These are phyloP conservation scores for Pugionium cornutum DNA, from an alignment of 345 rosid genomes.

Conservation along the genomic window DNA sequence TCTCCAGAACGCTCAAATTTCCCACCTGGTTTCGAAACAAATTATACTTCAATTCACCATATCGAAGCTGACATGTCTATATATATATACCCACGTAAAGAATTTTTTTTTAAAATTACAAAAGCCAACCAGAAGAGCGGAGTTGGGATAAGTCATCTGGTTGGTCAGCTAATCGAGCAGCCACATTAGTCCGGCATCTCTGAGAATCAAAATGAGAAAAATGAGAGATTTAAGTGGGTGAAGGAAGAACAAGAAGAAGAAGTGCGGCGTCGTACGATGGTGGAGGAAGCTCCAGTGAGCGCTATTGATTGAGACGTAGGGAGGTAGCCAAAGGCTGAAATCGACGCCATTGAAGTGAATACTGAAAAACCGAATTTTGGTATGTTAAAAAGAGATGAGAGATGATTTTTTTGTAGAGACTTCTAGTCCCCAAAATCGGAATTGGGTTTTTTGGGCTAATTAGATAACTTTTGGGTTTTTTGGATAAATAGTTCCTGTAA, in stretches of 20 bases:
- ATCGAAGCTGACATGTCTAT: background rate
- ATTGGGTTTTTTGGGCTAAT: no score
- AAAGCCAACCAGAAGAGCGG: conserved; percentile 35
- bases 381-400: conserved; percentile 36
- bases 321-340: conserved; percentile 46
- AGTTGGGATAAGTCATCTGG: conserved; percentile 22
- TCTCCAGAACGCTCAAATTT: conserved; percentile 20
- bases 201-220: conserved; percentile 31
- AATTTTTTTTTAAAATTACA: background rate
- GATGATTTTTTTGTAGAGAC: background rate
- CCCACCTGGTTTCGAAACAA: conserved; percentile 38
- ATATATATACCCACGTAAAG: background rate
- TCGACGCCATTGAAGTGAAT: conserved; percentile 52
- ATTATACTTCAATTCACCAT: background rate
- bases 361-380: background rate
- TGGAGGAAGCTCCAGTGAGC: conserved; percentile 33
- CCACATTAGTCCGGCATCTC: conserved; percentile 41
- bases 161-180: conserved; percentile 37
- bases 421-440: background rate
- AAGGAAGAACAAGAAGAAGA: background rate
- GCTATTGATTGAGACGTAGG: conserved; percentile 32
- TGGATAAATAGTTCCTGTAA: no score
- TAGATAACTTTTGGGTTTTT: no score
- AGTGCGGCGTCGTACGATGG: conserved; percentile 14
- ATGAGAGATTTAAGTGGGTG: background rate